Evolutionary conservation across 2,329 filamentous ascomycete genomes (phyloP), one percentile per base, ranked within the genome.

Genomic region (Pseudogymnoascus sp.): DNA sequence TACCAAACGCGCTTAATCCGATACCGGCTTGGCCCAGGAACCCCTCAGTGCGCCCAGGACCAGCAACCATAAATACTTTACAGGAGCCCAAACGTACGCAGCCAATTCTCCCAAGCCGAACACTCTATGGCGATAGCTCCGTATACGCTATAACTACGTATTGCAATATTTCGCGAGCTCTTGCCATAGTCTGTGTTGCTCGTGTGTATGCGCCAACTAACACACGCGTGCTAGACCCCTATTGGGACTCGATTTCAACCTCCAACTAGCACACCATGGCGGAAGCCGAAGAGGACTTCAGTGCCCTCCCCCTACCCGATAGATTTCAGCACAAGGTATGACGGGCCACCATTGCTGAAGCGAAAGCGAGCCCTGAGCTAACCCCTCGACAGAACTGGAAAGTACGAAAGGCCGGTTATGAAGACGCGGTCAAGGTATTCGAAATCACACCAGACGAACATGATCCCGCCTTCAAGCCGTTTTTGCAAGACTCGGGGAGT

Each of bases 371-470:
- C 24, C 46, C 60, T 62, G 43, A 26, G 50, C 68, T 66, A 28
- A 40, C 12, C 61, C n/a, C 19, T 59, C 22, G 33, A 28, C 70
- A 90, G 89, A 85, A 90, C 72, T 99, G 95, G 95, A 99, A 99
- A 83, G 93, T 96, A 43, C 86, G 95, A 72, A 99, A 99, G 78
- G 87, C 86, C 73, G 95, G 88, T 61, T 99, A 98, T 74, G 95
- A 99, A 81, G 91, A 95, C 69, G 93, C 91, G 19, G 85, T 89
- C 41, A 93, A 95, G 75, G 85, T 88, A 69, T 98, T 99, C 75
- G 88, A 92, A 73, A 81, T 85, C 64, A 91, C 93, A 5, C 88
- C 91, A 65, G 89, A 93, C 77, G 93, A 98, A 74, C 84, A 87
- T 69, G 90, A 96, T 73, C 87, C 92, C 11, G 88, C 88, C 37